Percentiles rank a stretch among this genome's conserved stretches.
Evolutionary conservation across 2,329 filamentous ascomycete genomes (phyloP).

Genomic region (Trichoderma aggressivum): DNA sequence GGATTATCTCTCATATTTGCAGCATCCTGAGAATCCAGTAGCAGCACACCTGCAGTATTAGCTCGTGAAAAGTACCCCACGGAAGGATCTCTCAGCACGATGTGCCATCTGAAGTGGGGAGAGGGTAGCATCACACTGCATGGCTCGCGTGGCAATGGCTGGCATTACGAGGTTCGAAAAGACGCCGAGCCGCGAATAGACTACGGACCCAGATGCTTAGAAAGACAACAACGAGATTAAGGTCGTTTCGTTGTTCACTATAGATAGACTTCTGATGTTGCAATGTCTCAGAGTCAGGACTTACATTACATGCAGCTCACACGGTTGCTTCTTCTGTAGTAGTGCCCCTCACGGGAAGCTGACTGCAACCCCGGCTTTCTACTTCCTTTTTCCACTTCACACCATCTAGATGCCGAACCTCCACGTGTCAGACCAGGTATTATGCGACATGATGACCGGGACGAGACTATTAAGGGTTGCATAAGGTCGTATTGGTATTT

Average conservation of each 20-base stretch:
- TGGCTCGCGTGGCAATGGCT: not conserved
- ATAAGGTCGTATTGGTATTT: not conserved
- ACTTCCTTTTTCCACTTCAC: not conserved
- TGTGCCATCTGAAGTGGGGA: not conserved
- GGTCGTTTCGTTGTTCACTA: not conserved
- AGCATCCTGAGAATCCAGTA: not conserved
- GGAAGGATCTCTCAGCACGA: not conserved
- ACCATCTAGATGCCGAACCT: not conserved
- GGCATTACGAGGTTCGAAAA: not conserved
- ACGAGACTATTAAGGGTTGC: not conserved
- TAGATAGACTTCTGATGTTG: not conserved
- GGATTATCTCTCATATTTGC: not conserved
- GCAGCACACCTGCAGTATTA: not conserved
- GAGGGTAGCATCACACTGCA: not conserved
- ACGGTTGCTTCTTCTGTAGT: not conserved
- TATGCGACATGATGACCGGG: not conserved
- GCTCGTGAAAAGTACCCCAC: not conserved
- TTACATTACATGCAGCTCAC: not conserved
- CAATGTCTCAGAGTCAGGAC: not conserved
- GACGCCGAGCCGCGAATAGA: not conserved
- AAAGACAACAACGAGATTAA: not conserved
- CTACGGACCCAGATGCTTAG: not conserved
- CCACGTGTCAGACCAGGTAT: not conserved
- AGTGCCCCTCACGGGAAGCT: not conserved
- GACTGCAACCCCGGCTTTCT: not conserved